Percentiles rank a stretch among this genome's conserved stretches.
These are phyloP conservation scores for Arctium minus DNA, from an alignment of 129 eudicot species.

Conservation along the genomic window DNA sequence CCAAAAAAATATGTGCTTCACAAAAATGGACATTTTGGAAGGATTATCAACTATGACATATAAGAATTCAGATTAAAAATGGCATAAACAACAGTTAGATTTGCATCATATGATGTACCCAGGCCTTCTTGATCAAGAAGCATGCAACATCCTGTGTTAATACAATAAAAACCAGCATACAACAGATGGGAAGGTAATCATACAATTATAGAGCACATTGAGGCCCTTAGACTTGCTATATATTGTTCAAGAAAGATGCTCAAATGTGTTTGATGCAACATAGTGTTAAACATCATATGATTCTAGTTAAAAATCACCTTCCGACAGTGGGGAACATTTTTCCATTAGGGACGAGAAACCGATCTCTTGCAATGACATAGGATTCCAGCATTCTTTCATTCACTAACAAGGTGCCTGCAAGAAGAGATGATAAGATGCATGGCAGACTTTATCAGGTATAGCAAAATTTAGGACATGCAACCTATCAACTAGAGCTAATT, in stretches of 20 bases:
- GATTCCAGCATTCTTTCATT: conserved; percentile 98
- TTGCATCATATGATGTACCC: background rate
- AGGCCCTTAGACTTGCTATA: background rate
- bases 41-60: background rate
- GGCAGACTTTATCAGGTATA: background rate
- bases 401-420: conserved; percentile 78
- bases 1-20: background rate
- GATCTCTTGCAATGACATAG: conserved; percentile 95
- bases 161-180: background rate
- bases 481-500: too few relatives aligned
- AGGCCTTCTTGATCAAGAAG: background rate
- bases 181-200: background rate
- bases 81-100: background rate
- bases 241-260: background rate
- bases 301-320: conserved; percentile 46
- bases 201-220: background rate
- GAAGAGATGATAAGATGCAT: background rate
- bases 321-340: conserved; percentile 95
- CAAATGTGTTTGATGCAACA: background rate
- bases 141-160: background rate
- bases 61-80: background rate
- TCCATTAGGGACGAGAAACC: conserved; percentile 90
- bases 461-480: background rate
- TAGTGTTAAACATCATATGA: background rate
- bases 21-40: background rate